phyloP scores from a whole-genome alignment of 306 rosid genomes.

The Pterocarpus macrocarpus region DNA sequence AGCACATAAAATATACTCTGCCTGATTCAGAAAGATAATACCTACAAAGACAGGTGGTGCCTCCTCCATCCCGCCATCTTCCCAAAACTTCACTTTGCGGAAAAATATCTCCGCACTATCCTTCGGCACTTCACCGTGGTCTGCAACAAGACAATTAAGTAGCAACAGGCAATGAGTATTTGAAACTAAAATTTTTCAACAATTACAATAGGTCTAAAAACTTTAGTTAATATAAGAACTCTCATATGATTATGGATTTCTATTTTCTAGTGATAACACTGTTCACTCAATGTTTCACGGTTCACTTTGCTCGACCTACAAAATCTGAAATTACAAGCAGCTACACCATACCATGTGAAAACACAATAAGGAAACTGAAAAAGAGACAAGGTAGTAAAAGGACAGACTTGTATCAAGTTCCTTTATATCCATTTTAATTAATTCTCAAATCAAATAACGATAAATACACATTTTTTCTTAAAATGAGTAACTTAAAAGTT shows the following conservation, averaged over 20 bases:
- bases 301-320: constrained; percentile 27
- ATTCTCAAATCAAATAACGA: too few species aligned
- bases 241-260: background rate
- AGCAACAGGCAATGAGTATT: background rate
- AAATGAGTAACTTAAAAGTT: too few species aligned
- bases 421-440: too few species aligned
- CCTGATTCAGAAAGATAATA: constrained; percentile 75
- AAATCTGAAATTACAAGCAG: constrained; percentile 31
- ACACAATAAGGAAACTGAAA: constrained; percentile 1
- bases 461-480: too few species aligned
- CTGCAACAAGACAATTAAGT: constrained; percentile 51
- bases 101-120: constrained; percentile 86
- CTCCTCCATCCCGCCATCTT: constrained; percentile 81
- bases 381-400: constrained; percentile 7
- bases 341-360: constrained; percentile 3
- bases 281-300: constrained; percentile 14
- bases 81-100: constrained; percentile 90
- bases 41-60: constrained; percentile 99
- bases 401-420: too few species aligned
- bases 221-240: constrained; percentile 21
- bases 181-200: constrained; percentile 8
- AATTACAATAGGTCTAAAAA: constrained; percentile 11
- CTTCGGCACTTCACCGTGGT: constrained; percentile 79
- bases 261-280: constrained; percentile 15
- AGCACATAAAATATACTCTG: constrained; percentile 42